Conservation (phyloP, 495 filamentous ascomycete genomes). For the Poronia punctata region DNA sequence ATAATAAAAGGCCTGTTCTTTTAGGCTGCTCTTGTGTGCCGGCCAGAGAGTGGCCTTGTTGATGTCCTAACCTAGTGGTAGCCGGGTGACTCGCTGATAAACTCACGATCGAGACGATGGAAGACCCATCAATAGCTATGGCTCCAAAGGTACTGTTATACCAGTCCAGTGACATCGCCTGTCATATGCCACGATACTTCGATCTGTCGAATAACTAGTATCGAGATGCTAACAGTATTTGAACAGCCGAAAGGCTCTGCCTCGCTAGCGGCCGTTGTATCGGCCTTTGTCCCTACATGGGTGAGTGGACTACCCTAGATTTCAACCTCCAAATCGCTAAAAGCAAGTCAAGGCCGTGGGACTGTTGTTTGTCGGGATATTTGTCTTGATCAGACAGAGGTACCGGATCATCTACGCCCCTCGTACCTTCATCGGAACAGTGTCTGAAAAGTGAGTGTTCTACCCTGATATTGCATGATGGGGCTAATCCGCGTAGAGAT, state of each 20-base stretch:
- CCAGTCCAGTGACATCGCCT: too few relatives aligned
- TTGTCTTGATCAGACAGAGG: slow-evolving; percentile 18
- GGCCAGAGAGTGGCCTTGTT: too few relatives aligned
- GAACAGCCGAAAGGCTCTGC: slow-evolving; percentile 21
- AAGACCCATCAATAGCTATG: too few relatives aligned
- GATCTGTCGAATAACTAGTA: too few relatives aligned
- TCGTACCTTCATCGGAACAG: slow-evolving; percentile 21
- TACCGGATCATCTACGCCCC: slow-evolving; percentile 23
- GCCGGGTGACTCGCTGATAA: too few relatives aligned
- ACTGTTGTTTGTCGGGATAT: slow-evolving; percentile 19
- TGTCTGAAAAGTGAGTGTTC: slow-evolving; percentile 25
- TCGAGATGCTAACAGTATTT: slow-evolving; percentile 5
- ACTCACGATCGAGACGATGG: too few relatives aligned
- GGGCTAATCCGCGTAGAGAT: slow-evolving; percentile 17
- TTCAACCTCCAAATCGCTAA: background rate
- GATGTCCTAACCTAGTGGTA: too few relatives aligned
- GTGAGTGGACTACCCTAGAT: slow-evolving; percentile 9
- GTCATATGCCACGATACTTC: too few relatives aligned
- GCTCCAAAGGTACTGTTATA: too few relatives aligned
- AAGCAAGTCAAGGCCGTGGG: slow-evolving; percentile 11
- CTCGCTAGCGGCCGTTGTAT: slow-evolving; percentile 19
- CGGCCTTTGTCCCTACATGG: slow-evolving; percentile 23
- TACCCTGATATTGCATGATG: background rate
- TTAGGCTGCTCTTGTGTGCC: too few relatives aligned
- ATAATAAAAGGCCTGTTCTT: too few relatives aligned